A percentile compares a stretch with the other conserved stretches of the same genome.
Evolutionary conservation across 2,329 filamentous ascomycete genomes (phyloP).

Genomic region (Exophiala sp.): DNA sequence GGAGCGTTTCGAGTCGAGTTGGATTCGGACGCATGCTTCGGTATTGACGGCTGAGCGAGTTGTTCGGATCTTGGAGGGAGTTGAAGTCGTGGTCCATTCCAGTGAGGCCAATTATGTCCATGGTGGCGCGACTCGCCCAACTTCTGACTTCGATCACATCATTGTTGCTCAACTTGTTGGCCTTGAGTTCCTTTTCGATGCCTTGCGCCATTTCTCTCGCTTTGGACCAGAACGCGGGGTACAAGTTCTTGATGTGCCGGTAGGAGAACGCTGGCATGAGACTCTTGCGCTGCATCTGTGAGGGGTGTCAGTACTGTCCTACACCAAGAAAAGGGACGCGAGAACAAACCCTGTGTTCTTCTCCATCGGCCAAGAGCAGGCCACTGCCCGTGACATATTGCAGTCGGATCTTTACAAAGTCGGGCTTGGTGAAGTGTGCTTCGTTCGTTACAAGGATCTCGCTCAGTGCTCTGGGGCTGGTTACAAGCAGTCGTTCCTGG

Average conservation of each 20-base stretch:
- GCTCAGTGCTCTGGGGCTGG: slow-evolving; percentile 59
- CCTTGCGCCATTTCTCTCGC: slow-evolving; percentile 61
- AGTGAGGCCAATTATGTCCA: slow-evolving; percentile 65
- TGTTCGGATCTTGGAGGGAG: slow-evolving; percentile 52
- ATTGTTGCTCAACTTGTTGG: slow-evolving; percentile 30
- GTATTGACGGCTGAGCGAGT: slow-evolving; percentile 52
- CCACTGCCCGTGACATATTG: slow-evolving; percentile 39
- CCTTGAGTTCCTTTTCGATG: slow-evolving; percentile 46
- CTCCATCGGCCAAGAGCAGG: slow-evolving; percentile 75
- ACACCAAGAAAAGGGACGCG: no score
- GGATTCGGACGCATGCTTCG: slow-evolving; percentile 44
- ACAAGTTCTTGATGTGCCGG: slow-evolving; percentile 77
- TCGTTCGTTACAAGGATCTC: slow-evolving; percentile 69
- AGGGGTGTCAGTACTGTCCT: no score
- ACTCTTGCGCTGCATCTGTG: slow-evolving; percentile 61
- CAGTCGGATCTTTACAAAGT: slow-evolving; percentile 39
- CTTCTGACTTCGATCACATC: slow-evolving; percentile 50
- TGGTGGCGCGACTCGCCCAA: slow-evolving; percentile 61
- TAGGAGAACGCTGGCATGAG: slow-evolving; percentile 79
- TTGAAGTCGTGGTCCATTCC: slow-evolving; percentile 69
- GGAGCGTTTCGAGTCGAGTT: background rate
- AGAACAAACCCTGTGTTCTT: slow-evolving; percentile 65
- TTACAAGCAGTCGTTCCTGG: slow-evolving; percentile 46
- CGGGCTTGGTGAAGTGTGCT: slow-evolving; percentile 57
- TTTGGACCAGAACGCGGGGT: slow-evolving; percentile 82